Evolutionary conservation across 768 basidiomycete genomes (phyloP), one percentile per base, ranked within the genome.

Genomic region (Tremella fuciformis): DNA sequence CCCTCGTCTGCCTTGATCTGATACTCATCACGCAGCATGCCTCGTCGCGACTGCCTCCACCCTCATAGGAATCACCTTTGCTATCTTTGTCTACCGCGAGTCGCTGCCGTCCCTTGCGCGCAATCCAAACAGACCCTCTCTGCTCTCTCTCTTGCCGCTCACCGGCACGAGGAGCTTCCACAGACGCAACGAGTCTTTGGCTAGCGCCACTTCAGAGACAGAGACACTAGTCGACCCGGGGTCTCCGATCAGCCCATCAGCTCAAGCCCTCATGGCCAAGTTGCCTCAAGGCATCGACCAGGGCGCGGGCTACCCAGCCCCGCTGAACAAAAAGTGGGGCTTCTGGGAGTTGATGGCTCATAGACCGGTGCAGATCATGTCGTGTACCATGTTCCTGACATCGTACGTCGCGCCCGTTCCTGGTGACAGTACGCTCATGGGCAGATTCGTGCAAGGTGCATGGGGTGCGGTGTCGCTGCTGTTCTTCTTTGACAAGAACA

Each of bases 401-500:
- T 59, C 66, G 75, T 76, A 29, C 50, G 73, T 69, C 13, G 24
- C 42, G 6, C 42, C 19, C 29, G 0, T 25, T 13, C 44, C 13
- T 24, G 21, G 41, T 15, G 44, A 11, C 29, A 59, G 18, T 16
- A 13, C 7, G 24, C 57, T 63, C 39, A 67, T 41, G 16, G 6
- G 18, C 40, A 76, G 75, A 7, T 76, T 76, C 50, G 65, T 74
- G 6, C 58, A 61, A 25, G 69, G 71, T 9, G 73, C 68, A 9
- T 75, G 73, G 73, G 59, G 34, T 13, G 75, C 75, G 4, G 74
- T 69, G 4, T 70, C 70, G 1, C 41, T 76, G 8, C 49, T 76
- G 26, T 76, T 74, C 60, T 74, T 75, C 64, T 76, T 72, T 48
- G 74, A 73, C 25, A 29, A 50, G n/a, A 68, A 69, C 18, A 70